Conservation (phyloP, 805 yeast species). For the Candida koratica region DNA sequence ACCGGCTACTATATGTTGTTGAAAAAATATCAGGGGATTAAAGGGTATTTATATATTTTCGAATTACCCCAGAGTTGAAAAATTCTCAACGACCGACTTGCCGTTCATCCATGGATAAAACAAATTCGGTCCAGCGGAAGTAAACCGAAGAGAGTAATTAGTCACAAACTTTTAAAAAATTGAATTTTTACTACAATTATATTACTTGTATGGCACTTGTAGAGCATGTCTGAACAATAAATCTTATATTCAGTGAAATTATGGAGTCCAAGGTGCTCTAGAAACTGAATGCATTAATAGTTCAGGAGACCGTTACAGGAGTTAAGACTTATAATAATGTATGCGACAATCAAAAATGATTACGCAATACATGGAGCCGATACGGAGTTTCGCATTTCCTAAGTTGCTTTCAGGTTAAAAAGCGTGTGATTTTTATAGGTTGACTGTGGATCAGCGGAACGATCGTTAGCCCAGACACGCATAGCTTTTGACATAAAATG, state of each 20-base stretch:
- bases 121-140: slow-evolving; percentile 1
- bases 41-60: slow-evolving; percentile 6
- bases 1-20: not conserved
- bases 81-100: not conserved
- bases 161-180: slow-evolving; percentile 1
- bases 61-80: slow-evolving; percentile 7
- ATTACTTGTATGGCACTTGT: too few relatives aligned
- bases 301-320: too few relatives aligned
- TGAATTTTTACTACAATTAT: not conserved
- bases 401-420: slow-evolving; percentile 2
- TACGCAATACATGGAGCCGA: slow-evolving; percentile 4
- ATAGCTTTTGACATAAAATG: slow-evolving; percentile 4
- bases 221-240: too few relatives aligned
- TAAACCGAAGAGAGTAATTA: not conserved
- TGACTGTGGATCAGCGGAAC: slow-evolving; percentile 7
- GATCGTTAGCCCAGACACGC: too few relatives aligned
- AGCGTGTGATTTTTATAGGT: slow-evolving; percentile 5
- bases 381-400: not conserved
- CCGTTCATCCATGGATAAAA: slow-evolving; percentile 8
- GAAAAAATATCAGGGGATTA: slow-evolving; percentile 2
- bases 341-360: slow-evolving; percentile 1
- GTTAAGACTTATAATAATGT: too few relatives aligned
- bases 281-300: too few relatives aligned
- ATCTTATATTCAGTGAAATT: not conserved
- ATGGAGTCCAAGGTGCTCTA: not conserved